Conservation (phyloP, 495 filamentous ascomycete species). For the Aspergillus cavernicola region DNA sequence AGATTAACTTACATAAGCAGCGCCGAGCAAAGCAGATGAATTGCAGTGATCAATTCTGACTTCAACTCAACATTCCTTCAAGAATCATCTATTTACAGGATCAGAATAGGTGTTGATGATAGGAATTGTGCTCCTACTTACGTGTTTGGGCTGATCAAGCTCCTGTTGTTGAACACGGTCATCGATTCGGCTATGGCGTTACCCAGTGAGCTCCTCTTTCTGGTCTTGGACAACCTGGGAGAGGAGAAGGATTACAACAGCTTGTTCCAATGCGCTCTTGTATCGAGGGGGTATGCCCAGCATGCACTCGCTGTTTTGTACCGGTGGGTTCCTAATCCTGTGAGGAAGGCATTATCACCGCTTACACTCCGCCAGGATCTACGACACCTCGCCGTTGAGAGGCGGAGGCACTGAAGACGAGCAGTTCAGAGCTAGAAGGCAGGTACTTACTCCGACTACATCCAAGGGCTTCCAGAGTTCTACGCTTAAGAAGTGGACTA, state of each 20-base stretch:
- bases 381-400: conserved; percentile 36
- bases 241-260: conserved; percentile 28
- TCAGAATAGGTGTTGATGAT: too few relatives aligned
- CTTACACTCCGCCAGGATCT: conserved; percentile 22
- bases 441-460: conserved; percentile 2
- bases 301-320: conserved; percentile 63
- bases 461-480: conserved; percentile 15
- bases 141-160: too few relatives aligned
- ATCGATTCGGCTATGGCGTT: too few relatives aligned
- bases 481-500: conserved; percentile 47
- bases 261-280: conserved; percentile 26
- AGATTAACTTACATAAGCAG: conserved; percentile 24
- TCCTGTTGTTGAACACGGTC: too few relatives aligned
- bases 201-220: conserved; percentile 20
- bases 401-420: conserved; percentile 37
- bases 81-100: too few relatives aligned
- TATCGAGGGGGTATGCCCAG: conserved; percentile 38
- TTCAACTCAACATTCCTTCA: too few relatives aligned
- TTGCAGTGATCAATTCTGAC: too few relatives aligned
- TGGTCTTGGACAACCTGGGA: conserved; percentile 28
- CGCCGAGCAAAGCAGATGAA: background rate
- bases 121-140: too few relatives aligned
- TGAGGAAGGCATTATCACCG: too few relatives aligned
- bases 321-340: too few relatives aligned
- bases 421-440: conserved; percentile 25